Percentiles rank a stretch among this genome's conserved stretches.
Conservation (phyloP, 352 stramenopile species). For the Phytopythium mirpurense region DNA sequence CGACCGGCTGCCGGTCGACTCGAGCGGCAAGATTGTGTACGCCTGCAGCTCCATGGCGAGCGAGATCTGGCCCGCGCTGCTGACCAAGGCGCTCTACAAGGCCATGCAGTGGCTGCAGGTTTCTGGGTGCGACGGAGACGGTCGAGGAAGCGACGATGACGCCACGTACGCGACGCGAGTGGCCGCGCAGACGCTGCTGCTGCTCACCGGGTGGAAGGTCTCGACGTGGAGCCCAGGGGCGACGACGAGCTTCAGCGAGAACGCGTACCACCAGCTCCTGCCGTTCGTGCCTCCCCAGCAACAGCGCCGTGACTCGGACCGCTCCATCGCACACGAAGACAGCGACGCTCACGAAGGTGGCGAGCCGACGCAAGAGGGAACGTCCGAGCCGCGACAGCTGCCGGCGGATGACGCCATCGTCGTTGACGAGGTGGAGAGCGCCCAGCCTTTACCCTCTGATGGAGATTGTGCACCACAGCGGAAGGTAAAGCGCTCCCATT, state of each 20-base stretch:
- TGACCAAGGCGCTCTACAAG: conserved; percentile 75
- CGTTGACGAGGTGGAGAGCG: neutral
- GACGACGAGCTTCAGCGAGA: conserved; percentile 17
- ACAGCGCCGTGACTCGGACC: neutral
- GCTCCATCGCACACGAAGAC: no score
- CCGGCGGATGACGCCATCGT: neutral
- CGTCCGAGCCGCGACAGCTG: neutral
- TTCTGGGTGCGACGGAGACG: neutral
- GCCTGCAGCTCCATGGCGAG: conserved; percentile 49
- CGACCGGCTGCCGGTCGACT: conserved; percentile 57
- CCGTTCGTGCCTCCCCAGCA: conserved; percentile 1
- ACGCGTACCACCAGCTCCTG: conserved; percentile 30
- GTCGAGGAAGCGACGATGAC: neutral
- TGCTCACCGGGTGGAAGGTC: conserved; percentile 59
- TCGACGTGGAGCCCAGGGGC: conserved; percentile 22
- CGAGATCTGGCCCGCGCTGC: conserved; percentile 64
- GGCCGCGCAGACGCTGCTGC: conserved; percentile 25
- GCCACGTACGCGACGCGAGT: conserved; percentile 16
- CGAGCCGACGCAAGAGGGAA: neutral
- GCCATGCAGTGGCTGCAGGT: conserved; percentile 42
- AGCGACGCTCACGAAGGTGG: no score
- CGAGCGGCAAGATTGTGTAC: conserved; percentile 39
- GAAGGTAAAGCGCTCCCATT: neutral
- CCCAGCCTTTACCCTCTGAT: neutral
- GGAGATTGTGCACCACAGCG: neutral